Evolutionary conservation across 768 basidiomycete genomes (phyloP), one percentile per base, ranked within the genome.

Genomic region (Kwoniella heveanensis): DNA sequence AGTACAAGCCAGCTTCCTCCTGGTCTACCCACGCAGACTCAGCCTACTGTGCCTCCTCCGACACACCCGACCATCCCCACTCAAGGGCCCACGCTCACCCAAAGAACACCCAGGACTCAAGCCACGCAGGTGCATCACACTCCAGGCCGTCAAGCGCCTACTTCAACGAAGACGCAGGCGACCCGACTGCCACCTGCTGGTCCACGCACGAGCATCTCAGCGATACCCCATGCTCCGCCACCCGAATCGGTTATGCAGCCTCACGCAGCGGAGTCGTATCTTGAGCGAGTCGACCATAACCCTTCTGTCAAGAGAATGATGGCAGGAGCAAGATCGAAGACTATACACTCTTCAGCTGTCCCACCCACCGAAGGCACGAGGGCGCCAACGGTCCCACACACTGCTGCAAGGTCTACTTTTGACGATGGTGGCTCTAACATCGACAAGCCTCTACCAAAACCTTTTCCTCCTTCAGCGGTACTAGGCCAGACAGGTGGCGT

Each of bases 241-340:
- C 64, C 68, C 13, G 55, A 58, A n/a, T 66, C 66, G 9, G 39
- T 62, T 1, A 15, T 48, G 0, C 67, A 54, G 10, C 66, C 55
- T 53, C 58, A 72, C 26, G 63, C 75, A 1, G 78, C 77, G 3
- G 76, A 78, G 21, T 71, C 71, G 1, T 78, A 76, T 44, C 69
- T 80, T 85, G 50, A 92, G 75, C 1, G 90, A 88, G 73, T 92
- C 86, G 53, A 93, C 83, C 90, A 93, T 88, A 70, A 94, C 90
- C 50, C 92, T 86, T 1, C 89, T 72, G 84, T 94, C 88, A 36
- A 94, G 82, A 30, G 90, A 9, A 71, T 80, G 68, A 69, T 78
- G 12, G 27, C 29, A 22, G 73, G 71, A 5, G 73, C 76, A 1
- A 68, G 60, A 12, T 58, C 64, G 10, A 71, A 66, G 57, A 74